Percentiles rank a stretch among this genome's conserved stretches.
Conservation (phyloP, 1,284 basidiomycete species). For the Ganoderma leucocontextum region DNA sequence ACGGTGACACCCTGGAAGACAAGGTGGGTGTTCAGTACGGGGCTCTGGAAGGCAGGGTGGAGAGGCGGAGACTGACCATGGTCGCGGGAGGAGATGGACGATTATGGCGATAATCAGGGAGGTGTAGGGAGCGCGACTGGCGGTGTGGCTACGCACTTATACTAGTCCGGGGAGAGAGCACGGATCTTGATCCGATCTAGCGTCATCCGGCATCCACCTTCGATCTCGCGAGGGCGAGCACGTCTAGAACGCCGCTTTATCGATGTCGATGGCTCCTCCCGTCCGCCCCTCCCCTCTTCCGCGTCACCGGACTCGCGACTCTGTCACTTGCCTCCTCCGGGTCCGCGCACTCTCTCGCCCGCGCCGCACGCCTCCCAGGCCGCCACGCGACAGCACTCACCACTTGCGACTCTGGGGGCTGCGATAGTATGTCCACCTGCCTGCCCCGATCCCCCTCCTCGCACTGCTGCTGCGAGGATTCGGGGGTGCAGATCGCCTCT, state of each 20-base stretch:
- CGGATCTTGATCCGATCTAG: slow-evolving; percentile 77
- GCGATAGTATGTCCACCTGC: not conserved
- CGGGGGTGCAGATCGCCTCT: slow-evolving; percentile 33
- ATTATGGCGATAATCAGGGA: slow-evolving; percentile 48
- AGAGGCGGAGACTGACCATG: slow-evolving; percentile 39
- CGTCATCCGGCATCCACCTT: slow-evolving; percentile 42
- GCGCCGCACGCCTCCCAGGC: not conserved
- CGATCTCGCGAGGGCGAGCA: slow-evolving; percentile 32
- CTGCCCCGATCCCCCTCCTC: slow-evolving; percentile 16
- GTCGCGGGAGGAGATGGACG: slow-evolving; percentile 39
- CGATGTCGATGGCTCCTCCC: slow-evolving; percentile 31
- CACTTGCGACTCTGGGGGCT: not conserved
- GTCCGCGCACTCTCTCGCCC: not conserved
- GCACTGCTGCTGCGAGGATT: slow-evolving; percentile 30
- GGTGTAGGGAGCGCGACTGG: slow-evolving; percentile 39
- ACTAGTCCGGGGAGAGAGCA: slow-evolving; percentile 59
- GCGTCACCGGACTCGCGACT: not conserved
- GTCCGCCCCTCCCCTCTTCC: not conserved
- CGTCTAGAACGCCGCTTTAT: slow-evolving; percentile 34
- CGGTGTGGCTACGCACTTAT: slow-evolving; percentile 56
- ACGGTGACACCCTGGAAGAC: slow-evolving; percentile 52
- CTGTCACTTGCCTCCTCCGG: not conserved
- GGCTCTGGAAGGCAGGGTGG: slow-evolving; percentile 12
- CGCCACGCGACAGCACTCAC: not conserved
- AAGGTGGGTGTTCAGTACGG: slow-evolving; percentile 14